Evolutionary conservation across 495 filamentous ascomycete genomes (phyloP).

Genomic region (Penicillium odoratum): DNA sequence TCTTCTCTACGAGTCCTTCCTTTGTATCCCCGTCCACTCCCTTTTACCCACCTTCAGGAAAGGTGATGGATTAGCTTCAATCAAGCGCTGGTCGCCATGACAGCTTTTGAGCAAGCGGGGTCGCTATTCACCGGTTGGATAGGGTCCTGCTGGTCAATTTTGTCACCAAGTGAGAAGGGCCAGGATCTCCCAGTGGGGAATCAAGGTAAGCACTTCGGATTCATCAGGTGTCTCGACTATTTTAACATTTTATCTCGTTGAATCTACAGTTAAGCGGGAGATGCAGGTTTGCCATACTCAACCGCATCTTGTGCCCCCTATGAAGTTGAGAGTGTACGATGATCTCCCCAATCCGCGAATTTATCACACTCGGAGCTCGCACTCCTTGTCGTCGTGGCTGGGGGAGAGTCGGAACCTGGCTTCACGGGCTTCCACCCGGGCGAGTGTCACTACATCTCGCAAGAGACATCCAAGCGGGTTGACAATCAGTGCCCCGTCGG

Average conservation of each 20-base stretch:
- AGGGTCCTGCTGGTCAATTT: conserved; percentile 42
- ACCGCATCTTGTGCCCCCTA: conserved; percentile 50
- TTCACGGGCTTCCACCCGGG: conserved; percentile 51
- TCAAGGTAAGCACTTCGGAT: conserved; percentile 15
- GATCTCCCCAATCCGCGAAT: conserved; percentile 37
- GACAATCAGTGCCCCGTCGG: conserved; percentile 53
- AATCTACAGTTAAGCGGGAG: conserved; percentile 38
- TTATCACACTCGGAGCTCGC: conserved; percentile 27
- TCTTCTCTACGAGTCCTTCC: conserved; percentile 7
- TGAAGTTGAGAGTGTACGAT: conserved; percentile 43
- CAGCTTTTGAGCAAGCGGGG: conserved; percentile 44
- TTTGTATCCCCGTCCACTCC: conserved; percentile 14
- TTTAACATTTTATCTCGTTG: not conserved
- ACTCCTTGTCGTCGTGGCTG: conserved; percentile 40
- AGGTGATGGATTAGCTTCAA: conserved; percentile 34
- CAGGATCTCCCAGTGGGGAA: conserved; percentile 27
- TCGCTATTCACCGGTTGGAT: conserved; percentile 46
- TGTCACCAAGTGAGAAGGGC: conserved; percentile 27
- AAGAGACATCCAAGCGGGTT: conserved; percentile 45
- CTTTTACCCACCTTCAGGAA: conserved; percentile 15
- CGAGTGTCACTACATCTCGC: conserved; percentile 54
- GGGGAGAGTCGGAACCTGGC: conserved; percentile 41
- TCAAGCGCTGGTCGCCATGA: conserved; percentile 47
- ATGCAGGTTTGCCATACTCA: conserved; percentile 52
- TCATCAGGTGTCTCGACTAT: not conserved